These are phyloP conservation scores for Eutrema yunnanense DNA, from an alignment of 345 rosid species.

Conservation along the genomic window DNA sequence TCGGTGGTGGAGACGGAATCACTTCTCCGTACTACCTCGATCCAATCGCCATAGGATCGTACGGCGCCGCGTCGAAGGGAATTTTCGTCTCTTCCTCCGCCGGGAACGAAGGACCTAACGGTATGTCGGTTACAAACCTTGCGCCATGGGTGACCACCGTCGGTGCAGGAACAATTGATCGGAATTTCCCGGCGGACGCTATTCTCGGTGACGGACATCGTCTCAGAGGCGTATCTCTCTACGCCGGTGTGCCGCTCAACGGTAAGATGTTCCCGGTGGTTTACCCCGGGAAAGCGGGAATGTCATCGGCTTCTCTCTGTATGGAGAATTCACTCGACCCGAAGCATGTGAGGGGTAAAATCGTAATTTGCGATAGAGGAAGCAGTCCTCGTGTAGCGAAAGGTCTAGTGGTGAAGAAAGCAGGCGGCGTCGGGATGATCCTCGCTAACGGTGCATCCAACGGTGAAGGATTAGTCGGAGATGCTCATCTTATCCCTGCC, in stretches of 20 bases:
- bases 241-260: slow-evolving; percentile 47
- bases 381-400: slow-evolving; percentile 75
- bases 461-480: slow-evolving; percentile 83
- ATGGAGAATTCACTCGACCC: slow-evolving; percentile 78
- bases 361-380: slow-evolving; percentile 72
- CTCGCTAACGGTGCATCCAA: slow-evolving; percentile 71
- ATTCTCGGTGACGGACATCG: slow-evolving; percentile 53
- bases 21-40: slow-evolving; percentile 74
- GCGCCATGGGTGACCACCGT: slow-evolving; percentile 75
- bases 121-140: slow-evolving; percentile 70
- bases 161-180: slow-evolving; percentile 72
- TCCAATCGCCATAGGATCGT: slow-evolving; percentile 75
- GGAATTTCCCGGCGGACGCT: slow-evolving; percentile 67
- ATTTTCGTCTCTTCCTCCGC: slow-evolving; percentile 42
- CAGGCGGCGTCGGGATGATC: slow-evolving; percentile 84
- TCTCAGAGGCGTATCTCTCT: slow-evolving; percentile 59
- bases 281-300: slow-evolving; percentile 63
- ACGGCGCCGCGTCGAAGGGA: slow-evolving; percentile 26
- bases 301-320: slow-evolving; percentile 55
- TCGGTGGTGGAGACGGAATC: slow-evolving; percentile 72
- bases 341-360: slow-evolving; percentile 53
- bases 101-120: slow-evolving; percentile 75
- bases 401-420: slow-evolving; percentile 76
- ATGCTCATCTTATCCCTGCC: slow-evolving; percentile 71
- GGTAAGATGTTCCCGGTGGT: slow-evolving; percentile 63